A percentile compares a stretch with the other conserved stretches of the same genome.
These are phyloP conservation scores for Hypomontagnella submonticulosa DNA, from an alignment of 495 filamentous ascomycete genomes.

Conservation along the genomic window DNA sequence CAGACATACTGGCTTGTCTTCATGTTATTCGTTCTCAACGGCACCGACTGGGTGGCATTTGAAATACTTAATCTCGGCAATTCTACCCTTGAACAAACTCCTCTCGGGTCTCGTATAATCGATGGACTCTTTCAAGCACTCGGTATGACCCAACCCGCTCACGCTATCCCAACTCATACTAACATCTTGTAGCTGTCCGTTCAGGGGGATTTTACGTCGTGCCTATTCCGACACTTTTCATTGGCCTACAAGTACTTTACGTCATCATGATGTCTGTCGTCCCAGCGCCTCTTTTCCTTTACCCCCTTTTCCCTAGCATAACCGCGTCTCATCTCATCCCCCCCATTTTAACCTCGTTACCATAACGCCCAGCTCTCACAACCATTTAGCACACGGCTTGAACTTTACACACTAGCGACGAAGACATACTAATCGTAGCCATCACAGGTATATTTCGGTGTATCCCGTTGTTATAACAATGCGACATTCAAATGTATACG, in stretches of 20 bases:
- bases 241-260: slow-evolving; percentile 81
- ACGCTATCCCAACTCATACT: background rate
- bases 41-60: slow-evolving; percentile 83
- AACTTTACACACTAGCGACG: background rate
- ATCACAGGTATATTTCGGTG: slow-evolving; percentile 71
- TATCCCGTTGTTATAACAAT: slow-evolving; percentile 82
- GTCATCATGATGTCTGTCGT: slow-evolving; percentile 80
- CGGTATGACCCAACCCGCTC: slow-evolving; percentile 41
- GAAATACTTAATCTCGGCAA: slow-evolving; percentile 84
- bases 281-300: background rate
- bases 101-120: slow-evolving; percentile 69
- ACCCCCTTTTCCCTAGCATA: background rate
- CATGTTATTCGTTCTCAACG: slow-evolving; percentile 78
- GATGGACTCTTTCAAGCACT: slow-evolving; percentile 87
- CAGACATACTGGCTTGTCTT: slow-evolving; percentile 85
- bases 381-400: background rate
- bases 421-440: background rate
- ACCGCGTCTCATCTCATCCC: slow-evolving; percentile 9
- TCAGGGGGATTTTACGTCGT: slow-evolving; percentile 88
- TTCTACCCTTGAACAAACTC: slow-evolving; percentile 65
- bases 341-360: background rate
- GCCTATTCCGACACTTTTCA: slow-evolving; percentile 72
- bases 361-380: background rate
- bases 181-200: slow-evolving; percentile 68
- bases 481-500: slow-evolving; percentile 72